Evolutionary conservation across 108 stramenopile genomes (phyloP), one percentile per base, ranked within the genome.

Genomic region (Nitzschia inconspicua): DNA sequence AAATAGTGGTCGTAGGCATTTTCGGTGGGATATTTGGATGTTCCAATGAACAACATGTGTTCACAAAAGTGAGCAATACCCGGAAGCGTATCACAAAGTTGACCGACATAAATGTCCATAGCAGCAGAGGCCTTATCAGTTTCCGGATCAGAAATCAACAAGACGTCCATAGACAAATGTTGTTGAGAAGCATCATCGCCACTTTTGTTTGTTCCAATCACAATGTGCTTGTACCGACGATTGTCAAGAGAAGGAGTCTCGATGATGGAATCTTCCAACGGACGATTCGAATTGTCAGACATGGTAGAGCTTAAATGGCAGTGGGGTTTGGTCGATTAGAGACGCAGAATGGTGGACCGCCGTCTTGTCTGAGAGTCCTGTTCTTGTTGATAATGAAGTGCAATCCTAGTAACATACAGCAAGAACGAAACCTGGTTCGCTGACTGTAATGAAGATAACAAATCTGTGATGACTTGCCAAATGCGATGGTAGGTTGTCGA

Each of bases 1-100:
- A 96, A 60, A 55, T 47, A 93, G 3, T 58, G 42, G 59, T 73
- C 63, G 67, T 86, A 89, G 29, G 48, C 79, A 57, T 94, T 87
- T 54, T 91, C 93, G 37, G 73, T 61, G 9, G 68, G 77, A 60
- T 55, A 75, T 30, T 78, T 78, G 4, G 28, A 13, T 0, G 76
- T 76, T 1, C 80, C 80, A 52, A 82, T 55, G 32, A 78, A 79
- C 16, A 77, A 53, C 92, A 94, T 82, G 63, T 94, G 92, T 62
- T 94, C 91, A 19, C 65, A 69, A 27, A 89, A 88, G 60, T 93
- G 91, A 3, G 91, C 91, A 20, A 81, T 37, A 3, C 85, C 85
- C 16, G 82, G 79, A 20, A 63, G 14, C 16, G 61, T 30, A 34
- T 76, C 75, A 31, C 58, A 53, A 2, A 66, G 50, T 46, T 70